Evolutionary conservation across 495 filamentous ascomycete species (phyloP).

Genomic region (Chaetomium tenue): DNA sequence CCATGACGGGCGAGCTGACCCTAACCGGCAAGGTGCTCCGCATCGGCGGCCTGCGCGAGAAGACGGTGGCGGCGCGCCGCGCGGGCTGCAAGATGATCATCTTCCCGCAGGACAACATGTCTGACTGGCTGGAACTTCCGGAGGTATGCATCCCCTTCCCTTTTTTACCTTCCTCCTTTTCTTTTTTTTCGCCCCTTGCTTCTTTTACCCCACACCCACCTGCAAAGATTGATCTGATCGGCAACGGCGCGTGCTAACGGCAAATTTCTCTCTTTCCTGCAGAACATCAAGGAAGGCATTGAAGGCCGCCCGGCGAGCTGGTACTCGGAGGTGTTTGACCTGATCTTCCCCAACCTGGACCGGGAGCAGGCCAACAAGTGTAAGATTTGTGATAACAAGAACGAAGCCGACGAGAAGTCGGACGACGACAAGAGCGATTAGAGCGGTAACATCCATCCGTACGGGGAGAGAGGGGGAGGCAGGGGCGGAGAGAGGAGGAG

Average conservation of each 20-base stretch:
- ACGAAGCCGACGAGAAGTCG: conserved; percentile 44
- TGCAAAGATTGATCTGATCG: not conserved
- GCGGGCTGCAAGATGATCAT: conserved; percentile 94
- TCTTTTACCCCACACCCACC: not conserved
- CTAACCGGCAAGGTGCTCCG: conserved; percentile 95
- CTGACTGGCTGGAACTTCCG: conserved; percentile 96
- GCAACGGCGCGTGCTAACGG: conserved; percentile 37
- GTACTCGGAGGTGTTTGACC: conserved; percentile 91
- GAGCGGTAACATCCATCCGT: not conserved
- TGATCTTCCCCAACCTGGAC: conserved; percentile 86
- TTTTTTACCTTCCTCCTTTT: not conserved
- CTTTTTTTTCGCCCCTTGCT: not conserved
- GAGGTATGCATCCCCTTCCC: conserved; percentile 61
- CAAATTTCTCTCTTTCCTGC: conserved; percentile 4
- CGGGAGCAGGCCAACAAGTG: conserved; percentile 66
- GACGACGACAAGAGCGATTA: conserved; percentile 39
- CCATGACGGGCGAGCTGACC: conserved; percentile 98
- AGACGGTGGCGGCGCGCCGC: conserved; percentile 94
- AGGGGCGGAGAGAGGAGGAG: not conserved
- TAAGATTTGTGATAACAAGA: conserved; percentile 59
- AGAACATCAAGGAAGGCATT: conserved; percentile 97
- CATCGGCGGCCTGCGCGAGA: conserved; percentile 95
- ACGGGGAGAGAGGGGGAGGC: not conserved
- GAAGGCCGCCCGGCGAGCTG: conserved; percentile 85
- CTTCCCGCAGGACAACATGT: conserved; percentile 91